Evolutionary conservation across 1,284 basidiomycete genomes (phyloP), one percentile per base, ranked within the genome.

Genomic region (Melampsora americana): DNA sequence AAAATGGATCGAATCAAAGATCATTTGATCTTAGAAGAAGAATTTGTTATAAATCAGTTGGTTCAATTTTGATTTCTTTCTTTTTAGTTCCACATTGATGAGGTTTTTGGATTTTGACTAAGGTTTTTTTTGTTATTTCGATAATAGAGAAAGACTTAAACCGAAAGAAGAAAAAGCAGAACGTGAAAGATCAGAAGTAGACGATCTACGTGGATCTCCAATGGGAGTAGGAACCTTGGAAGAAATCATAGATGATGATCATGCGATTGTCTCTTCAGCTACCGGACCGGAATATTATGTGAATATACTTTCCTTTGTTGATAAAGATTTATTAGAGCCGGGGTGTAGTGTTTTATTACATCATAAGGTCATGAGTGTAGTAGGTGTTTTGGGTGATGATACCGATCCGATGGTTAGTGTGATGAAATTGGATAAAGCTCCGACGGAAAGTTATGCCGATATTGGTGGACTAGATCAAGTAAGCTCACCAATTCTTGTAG

Each of bases 221-320:
- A 97, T 99, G 93, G 91, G 90, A 16, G 93, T 99, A 70, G 96
- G 96, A 48, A 93, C 94, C 0, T 86, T 99, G 80, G 96, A 99
- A 85, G 96, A 99, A 85, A 98, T 99, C 80, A 96, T 99, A 82
- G 96, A 99, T 86, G 96, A 99, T 85, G 96, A 99, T 87, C 96
- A 99, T 83, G 95, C 96, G 26, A 98, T 99, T 83, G 91, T 99
- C 81, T 95, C 92, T 83, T 92, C 92, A 12, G 89, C 93, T 23
- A 93, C 92, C 53, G 95, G 96, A 1, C 95, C 95, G 42, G 96
- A 99, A 83, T 95, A 91, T 84, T 99, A 99, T 83, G 96, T 99
- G 79, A 91, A 93, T 61, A 98, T 99, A 83, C 93, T 98, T 92
- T 93, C 90, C 79, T 96, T 96, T 53, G 95, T 99, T 80, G 95